Evolutionary conservation across 2,329 filamentous ascomycete species (phyloP).

Genomic region (Fusarium protoensiforme): DNA sequence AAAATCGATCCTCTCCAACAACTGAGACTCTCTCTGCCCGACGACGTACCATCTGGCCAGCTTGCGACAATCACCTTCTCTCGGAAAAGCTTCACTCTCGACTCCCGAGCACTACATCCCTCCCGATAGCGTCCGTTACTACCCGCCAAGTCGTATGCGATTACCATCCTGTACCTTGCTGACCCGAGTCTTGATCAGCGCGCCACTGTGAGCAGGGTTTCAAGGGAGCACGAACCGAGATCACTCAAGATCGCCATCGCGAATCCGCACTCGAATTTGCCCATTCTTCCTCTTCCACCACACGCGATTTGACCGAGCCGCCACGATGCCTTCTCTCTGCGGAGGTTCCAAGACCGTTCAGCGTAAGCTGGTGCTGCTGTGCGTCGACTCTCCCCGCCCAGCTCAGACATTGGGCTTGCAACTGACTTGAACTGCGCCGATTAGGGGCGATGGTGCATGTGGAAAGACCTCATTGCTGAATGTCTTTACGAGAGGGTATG

Average conservation of each 20-base stretch:
- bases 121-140: background rate
- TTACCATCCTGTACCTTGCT: slow-evolving; percentile 8
- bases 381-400: slow-evolving; percentile 27
- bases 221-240: slow-evolving; percentile 33
- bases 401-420: background rate
- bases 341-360: slow-evolving; percentile 86
- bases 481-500: slow-evolving; percentile 96
- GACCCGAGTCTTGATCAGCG: slow-evolving; percentile 21
- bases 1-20: background rate
- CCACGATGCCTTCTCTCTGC: slow-evolving; percentile 58
- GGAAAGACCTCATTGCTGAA: slow-evolving; percentile 98
- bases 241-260: slow-evolving; percentile 7
- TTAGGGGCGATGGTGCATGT: slow-evolving; percentile 92
- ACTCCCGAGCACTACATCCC: background rate
- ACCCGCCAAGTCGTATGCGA: slow-evolving; percentile 9
- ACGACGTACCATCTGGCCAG: slow-evolving; percentile 4
- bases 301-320: slow-evolving; percentile 12
- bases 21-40: background rate
- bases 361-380: slow-evolving; percentile 96
- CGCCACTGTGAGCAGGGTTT: slow-evolving; percentile 16
- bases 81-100: background rate
- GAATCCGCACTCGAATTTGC: background rate
- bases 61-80: background rate
- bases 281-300: background rate
- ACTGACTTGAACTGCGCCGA: slow-evolving; percentile 24